Percentiles rank a stretch among this genome's conserved stretches.
These are phyloP conservation scores for Candida hispaniensis DNA, from an alignment of 805 yeast species.

Conservation along the genomic window DNA sequence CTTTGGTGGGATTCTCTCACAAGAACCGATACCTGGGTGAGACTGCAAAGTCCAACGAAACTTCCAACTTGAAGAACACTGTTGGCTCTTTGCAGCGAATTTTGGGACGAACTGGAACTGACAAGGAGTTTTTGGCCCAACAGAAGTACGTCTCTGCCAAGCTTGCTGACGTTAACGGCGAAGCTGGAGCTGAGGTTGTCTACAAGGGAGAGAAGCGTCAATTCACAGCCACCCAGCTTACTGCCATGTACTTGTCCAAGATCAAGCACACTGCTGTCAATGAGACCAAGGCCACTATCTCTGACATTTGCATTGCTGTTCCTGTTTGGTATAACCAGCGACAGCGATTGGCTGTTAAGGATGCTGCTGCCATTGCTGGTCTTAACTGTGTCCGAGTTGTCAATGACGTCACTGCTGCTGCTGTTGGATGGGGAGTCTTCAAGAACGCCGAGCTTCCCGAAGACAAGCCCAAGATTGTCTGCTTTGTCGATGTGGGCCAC, in stretches of 20 bases:
- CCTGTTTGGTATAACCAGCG: conserved; percentile 96
- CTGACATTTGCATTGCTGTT: conserved; percentile 87
- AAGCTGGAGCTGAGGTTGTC: conserved; percentile 76
- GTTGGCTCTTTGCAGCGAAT: conserved; percentile 91
- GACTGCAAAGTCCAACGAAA: conserved; percentile 90
- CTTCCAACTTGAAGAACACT: conserved; percentile 92
- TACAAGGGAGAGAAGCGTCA: conserved; percentile 66
- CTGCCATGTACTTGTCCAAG: conserved; percentile 92
- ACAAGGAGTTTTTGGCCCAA: conserved; percentile 72
- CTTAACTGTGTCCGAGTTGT: conserved; percentile 97
- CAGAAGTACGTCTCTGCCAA: conserved; percentile 61
- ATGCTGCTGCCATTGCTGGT: conserved; percentile 93
- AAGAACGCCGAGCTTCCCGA: conserved; percentile 86
- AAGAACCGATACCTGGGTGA: conserved; percentile 92
- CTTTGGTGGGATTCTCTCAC: conserved; percentile 80
- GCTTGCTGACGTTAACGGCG: conserved; percentile 59
- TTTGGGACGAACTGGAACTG: conserved; percentile 61
- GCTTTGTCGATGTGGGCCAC: conserved; percentile 95
- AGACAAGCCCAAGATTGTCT: conserved; percentile 80
- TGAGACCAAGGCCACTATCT: conserved; percentile 73
- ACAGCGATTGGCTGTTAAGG: conserved; percentile 93
- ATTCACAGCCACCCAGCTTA: conserved; percentile 80
- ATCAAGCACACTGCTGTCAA: conserved; percentile 65
- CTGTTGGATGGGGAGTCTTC: conserved; percentile 98
- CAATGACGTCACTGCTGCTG: conserved; percentile 97